Evolutionary conservation across 495 filamentous ascomycete species (phyloP).

Genomic region (Aspergillus incahuasiensis): DNA sequence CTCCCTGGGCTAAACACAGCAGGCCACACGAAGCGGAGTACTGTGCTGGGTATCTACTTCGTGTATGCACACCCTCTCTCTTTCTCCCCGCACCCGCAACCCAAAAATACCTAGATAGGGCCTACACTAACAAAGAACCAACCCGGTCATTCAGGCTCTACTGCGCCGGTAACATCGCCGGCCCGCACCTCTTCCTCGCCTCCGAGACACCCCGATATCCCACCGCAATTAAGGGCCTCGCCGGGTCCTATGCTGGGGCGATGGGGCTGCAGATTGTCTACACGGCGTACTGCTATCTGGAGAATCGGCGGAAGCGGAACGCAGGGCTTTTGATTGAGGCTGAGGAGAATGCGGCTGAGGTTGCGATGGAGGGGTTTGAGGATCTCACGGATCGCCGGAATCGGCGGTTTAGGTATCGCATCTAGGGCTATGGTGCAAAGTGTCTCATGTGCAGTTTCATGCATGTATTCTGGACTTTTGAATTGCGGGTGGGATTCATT

Average conservation of each 20-base stretch:
- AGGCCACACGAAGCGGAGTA: constrained; percentile 50
- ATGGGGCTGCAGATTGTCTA: constrained; percentile 34
- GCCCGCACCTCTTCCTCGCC: constrained; percentile 50
- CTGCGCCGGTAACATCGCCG: constrained; percentile 57
- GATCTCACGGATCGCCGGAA: constrained; percentile 1
- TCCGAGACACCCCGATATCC: constrained; percentile 43
- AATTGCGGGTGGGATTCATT: too few relatives aligned
- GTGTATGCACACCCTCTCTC: constrained; percentile 16
- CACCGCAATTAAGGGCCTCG: constrained; percentile 59
- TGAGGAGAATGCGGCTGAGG: not conserved
- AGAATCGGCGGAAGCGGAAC: constrained; percentile 6
- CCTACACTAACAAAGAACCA: not conserved
- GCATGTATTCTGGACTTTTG: too few relatives aligned
- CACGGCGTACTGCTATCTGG: not conserved
- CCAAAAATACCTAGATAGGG: too few relatives aligned
- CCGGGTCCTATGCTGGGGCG: constrained; percentile 42
- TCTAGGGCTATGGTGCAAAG: not conserved
- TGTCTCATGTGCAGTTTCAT: too few relatives aligned
- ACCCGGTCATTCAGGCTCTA: constrained; percentile 35
- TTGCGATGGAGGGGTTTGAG: not conserved
- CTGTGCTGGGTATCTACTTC: constrained; percentile 52
- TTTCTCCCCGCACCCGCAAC: not conserved
- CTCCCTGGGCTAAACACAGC: constrained; percentile 41
- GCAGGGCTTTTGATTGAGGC: constrained; percentile 11
- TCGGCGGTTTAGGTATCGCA: not conserved